Base-by-base conservation (phyloP, 805 yeast genomes). In the Metschnikowia bowlesiae region DNA sequence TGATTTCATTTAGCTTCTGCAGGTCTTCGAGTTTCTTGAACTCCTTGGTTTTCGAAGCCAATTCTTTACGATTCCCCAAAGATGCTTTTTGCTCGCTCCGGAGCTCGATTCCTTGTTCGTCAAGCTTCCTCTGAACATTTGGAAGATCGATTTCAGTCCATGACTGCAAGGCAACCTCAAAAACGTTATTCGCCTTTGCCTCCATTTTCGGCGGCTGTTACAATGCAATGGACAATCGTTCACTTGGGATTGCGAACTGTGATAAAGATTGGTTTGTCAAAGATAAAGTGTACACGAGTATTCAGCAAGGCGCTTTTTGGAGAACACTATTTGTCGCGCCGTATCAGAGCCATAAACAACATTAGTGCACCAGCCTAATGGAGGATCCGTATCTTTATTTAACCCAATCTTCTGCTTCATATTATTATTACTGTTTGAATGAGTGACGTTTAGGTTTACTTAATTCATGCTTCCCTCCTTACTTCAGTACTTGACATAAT, bases 11-110 rank as follows among this genome's bases (percentile, higher is more conserved):
- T 44, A 90, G 69, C 65, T 89, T 91, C 46, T 80, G 84, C 11
- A 75, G 81, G 48, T 85, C 87, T 0, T 76, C 73, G 29, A 89
- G 70, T 62, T 85, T 89, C 64, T 84, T 83, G 70, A 92, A 94
- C 42, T 77, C 83, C 61, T 92, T 92, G n/a, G 99, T 94, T 63
- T 82, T 82, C 3, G 84, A 68, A 0, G 98, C 96, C 45, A 92
- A 70, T 33, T 79, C 81, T 65, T 88, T 89, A 55, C 99, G 78
- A 33, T 84, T 79, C 8, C 82, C 73, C 40, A 89, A 73, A 0
- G 95, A 86, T 37, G 67, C 69, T 46, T 82, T 76, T 65, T 90
- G 96, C 26, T 79, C 79, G 18, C 81, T 83, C 62, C 86, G 84
- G 39, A 92, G 79, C 57, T 82, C 84, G 38, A 84, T 60, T 1